Evolutionary conservation across 78 protist species (phyloP).

Genomic region (Protostelium mycophagum): DNA sequence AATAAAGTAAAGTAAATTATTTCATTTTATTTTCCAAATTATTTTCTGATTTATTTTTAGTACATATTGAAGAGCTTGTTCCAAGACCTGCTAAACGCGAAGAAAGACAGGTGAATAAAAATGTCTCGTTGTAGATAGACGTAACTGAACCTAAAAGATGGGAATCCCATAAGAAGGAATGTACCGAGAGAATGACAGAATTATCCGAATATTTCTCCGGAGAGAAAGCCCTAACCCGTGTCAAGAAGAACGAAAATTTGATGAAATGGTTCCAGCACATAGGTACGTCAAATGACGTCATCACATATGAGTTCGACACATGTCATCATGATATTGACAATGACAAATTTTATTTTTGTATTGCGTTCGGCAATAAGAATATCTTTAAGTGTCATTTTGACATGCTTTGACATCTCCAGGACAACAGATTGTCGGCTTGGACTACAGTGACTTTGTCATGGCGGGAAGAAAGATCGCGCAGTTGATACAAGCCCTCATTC

Average conservation of each 20-base stretch:
- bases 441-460: slow-evolving; percentile 61
- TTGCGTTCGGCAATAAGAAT: not conserved
- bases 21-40: too few species aligned
- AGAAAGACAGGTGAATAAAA: slow-evolving; percentile 7
- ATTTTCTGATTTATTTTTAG: not conserved
- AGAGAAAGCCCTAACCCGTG: slow-evolving; percentile 75
- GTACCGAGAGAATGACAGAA: slow-evolving; percentile 59
- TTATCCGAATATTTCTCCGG: slow-evolving; percentile 85
- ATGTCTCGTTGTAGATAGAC: too few species aligned
- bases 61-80: slow-evolving; percentile 11
- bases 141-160: slow-evolving; percentile 52
- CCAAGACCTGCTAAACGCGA: slow-evolving; percentile 22
- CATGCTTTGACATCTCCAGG: not conserved
- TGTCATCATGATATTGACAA: not conserved
- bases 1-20: too few species aligned
- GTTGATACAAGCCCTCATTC: slow-evolving; percentile 84
- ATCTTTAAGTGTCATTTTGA: not conserved
- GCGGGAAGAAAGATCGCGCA: slow-evolving; percentile 91
- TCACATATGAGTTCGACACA: slow-evolving; percentile 12
- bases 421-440: slow-evolving; percentile 65
- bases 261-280: slow-evolving; percentile 83
- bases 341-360: slow-evolving; percentile 1
- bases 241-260: slow-evolving; percentile 78
- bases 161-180: slow-evolving; percentile 64
- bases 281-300: too few species aligned